Percentiles rank a stretch among this genome's conserved stretches.
Conservation (phyloP, 23 red algal species). For the Gracilariopsis chorda region DNA sequence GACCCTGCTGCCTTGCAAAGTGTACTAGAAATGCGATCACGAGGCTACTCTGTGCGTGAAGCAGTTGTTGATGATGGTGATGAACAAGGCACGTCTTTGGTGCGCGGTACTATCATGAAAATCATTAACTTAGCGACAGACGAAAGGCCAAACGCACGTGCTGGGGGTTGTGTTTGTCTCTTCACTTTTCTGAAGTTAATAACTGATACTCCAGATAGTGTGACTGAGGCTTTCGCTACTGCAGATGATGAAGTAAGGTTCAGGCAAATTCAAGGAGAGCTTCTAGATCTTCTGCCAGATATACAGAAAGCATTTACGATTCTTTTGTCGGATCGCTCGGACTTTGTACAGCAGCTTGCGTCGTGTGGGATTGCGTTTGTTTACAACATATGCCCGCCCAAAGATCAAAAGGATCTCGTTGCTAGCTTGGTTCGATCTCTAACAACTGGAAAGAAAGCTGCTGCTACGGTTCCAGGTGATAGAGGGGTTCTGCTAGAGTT, state of each 20-base stretch:
- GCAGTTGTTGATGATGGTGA: background rate
- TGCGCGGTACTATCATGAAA: background rate
- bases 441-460: conserved; percentile 41
- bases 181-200: conserved; percentile 56
- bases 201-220: background rate
- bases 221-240: background rate
- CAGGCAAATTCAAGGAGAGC: background rate
- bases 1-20: background rate
- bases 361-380: conserved; percentile 65
- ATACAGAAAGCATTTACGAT: conserved; percentile 63
- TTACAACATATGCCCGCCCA: conserved; percentile 43
- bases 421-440: conserved; percentile 53
- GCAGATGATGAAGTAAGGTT: conserved; percentile 30
- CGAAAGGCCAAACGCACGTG: conserved; percentile 34
- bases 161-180: conserved; percentile 61
- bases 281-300: conserved; percentile 19
- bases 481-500: conserved; percentile 44
- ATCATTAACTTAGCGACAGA: conserved; percentile 14
- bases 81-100: background rate
- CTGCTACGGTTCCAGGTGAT: conserved; percentile 69
- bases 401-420: conserved; percentile 58
- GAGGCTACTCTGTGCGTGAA: background rate
- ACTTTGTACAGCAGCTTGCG: conserved; percentile 69
- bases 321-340: conserved; percentile 48
- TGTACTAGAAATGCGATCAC: background rate